phyloP scores from a whole-genome alignment of 441 rosid species.

The Adansonia rubrostipa region DNA sequence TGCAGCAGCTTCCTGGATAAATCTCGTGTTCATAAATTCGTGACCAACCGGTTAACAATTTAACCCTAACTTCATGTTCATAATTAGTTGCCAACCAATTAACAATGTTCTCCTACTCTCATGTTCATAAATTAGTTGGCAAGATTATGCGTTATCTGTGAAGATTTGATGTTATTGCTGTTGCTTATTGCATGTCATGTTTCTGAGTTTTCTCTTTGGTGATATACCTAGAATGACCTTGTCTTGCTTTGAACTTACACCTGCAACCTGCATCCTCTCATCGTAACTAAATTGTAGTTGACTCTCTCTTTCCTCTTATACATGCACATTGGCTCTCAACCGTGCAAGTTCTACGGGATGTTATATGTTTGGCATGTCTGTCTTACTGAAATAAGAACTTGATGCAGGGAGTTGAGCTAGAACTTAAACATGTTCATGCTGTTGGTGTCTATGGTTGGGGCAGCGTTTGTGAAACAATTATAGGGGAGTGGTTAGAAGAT shows the following conservation, averaged over 20 bases:
- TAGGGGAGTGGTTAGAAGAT: slow-evolving; percentile 99
- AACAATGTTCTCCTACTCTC: background rate
- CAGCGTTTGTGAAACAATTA: slow-evolving; percentile 78
- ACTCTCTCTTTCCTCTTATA: background rate
- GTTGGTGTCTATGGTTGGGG: slow-evolving; percentile 96
- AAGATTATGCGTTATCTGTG: background rate
- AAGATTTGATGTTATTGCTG: background rate
- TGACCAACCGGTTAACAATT: background rate
- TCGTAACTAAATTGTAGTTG: background rate
- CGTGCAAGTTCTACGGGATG: background rate
- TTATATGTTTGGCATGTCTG: background rate
- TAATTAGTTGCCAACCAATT: background rate
- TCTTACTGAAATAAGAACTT: slow-evolving; percentile 33
- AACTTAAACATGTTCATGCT: slow-evolving; percentile 92
- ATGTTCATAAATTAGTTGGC: background rate
- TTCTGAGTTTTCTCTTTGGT: background rate
- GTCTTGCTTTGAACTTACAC: slow-evolving; percentile 2
- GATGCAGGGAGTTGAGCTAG: slow-evolving; percentile 90
- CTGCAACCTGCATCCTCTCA: background rate
- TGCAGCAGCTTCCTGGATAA: background rate
- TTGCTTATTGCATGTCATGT: background rate
- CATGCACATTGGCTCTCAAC: background rate
- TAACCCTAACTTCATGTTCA: too few relatives aligned
- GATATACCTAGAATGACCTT: background rate
- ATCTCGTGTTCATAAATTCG: background rate